Conservation (phyloP, 331 rosid genomes). For the Rosa hybrid region DNA sequence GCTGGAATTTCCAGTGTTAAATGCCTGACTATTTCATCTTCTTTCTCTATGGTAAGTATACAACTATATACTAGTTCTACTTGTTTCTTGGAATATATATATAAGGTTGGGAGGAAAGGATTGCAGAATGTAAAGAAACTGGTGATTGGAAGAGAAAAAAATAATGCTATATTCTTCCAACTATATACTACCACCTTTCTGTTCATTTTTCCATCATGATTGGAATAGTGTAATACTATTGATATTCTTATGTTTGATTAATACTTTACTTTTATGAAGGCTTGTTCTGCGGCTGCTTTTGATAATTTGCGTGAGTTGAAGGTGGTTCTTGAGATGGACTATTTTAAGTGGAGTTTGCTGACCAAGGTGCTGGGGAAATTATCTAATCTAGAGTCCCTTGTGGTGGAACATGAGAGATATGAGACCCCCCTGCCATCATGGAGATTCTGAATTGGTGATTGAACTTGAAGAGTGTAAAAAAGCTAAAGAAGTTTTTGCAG, state of each 20-base stretch:
- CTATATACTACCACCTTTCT: no score
- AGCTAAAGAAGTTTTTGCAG: not conserved
- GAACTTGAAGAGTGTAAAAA: not conserved
- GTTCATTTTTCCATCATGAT: no score
- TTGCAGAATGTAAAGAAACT: no score
- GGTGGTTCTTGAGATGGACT: not conserved
- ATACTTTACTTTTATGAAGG: no score
- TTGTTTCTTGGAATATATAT: not conserved
- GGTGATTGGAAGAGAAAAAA: no score
- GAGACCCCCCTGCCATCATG: not conserved
- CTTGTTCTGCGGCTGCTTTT: no score
- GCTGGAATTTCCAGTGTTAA: conserved; percentile 7
- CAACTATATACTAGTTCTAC: not conserved
- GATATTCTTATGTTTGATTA: no score
- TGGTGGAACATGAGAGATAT: not conserved
- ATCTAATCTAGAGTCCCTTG: not conserved
- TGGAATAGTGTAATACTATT: no score
- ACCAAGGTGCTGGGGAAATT: not conserved
- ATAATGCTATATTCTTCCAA: no score
- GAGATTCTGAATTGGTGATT: not conserved
- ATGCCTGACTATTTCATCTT: not conserved
- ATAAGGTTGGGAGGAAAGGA: no score
- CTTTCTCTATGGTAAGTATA: not conserved
- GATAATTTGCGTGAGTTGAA: not conserved
- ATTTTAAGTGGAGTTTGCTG: no score